These are phyloP conservation scores for Suillus lakei DNA, from an alignment of 768 basidiomycete genomes.

Conservation along the genomic window DNA sequence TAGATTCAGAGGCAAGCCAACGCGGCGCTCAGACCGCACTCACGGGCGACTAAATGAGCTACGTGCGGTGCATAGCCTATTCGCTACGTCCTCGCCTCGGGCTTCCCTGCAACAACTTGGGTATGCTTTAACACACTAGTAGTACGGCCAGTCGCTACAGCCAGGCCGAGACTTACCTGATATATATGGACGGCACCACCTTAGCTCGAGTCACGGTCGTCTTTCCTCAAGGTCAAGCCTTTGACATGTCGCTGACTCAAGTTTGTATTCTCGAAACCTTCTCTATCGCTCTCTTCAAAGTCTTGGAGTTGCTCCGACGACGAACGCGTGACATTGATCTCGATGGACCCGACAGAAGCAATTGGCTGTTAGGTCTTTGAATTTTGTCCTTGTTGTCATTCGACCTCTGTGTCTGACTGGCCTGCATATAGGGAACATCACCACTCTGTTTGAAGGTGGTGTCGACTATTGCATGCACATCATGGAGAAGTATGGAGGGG, in stretches of 20 bases:
- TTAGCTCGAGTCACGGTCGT: background rate
- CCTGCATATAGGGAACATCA: conserved; percentile 37
- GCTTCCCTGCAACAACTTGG: too few species aligned
- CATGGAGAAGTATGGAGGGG: conserved; percentile 40
- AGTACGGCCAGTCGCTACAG: too few species aligned
- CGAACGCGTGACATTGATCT: background rate
- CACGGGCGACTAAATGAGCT: too few species aligned
- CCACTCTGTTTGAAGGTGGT: conserved; percentile 37
- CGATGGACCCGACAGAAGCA: background rate
- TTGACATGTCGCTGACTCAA: background rate
- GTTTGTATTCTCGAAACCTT: background rate
- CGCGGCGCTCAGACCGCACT: too few species aligned
- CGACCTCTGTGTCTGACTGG: background rate
- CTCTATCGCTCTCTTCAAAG: background rate
- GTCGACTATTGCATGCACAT: conserved; percentile 42
- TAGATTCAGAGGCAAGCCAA: too few species aligned
- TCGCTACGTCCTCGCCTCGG: too few species aligned
- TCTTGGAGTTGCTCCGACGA: background rate
- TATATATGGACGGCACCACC: background rate
- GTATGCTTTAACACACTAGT: too few species aligned
- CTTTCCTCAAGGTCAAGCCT: background rate
- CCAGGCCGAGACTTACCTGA: too few species aligned
- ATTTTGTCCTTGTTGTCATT: background rate
- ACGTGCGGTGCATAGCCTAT: too few species aligned
- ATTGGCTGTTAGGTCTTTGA: background rate